Conservation (phyloP, 1,139 yeast genomes). For the Eremothecium coryli region DNA sequence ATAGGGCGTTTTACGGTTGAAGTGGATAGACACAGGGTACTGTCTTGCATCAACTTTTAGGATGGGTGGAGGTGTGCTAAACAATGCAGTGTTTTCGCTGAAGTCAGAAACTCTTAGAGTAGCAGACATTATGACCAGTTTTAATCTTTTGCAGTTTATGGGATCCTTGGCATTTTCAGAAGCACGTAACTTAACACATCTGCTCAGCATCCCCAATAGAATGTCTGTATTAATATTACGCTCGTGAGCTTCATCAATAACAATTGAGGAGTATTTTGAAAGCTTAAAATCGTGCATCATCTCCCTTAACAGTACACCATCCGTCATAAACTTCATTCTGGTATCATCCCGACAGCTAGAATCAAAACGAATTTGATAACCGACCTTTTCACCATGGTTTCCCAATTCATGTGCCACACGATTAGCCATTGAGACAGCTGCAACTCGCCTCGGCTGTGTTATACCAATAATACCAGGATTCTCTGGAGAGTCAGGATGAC, state of each 20-base stretch:
- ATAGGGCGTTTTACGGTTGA: slow-evolving; percentile 66
- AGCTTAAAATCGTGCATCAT: slow-evolving; percentile 80
- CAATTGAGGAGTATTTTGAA: slow-evolving; percentile 70
- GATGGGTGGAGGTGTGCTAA: slow-evolving; percentile 78
- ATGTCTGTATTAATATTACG: slow-evolving; percentile 94
- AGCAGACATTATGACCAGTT: slow-evolving; percentile 83
- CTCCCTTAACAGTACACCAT: slow-evolving; percentile 90
- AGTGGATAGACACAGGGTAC: slow-evolving; percentile 87
- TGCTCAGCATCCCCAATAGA: slow-evolving; percentile 84
- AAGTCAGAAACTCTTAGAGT: slow-evolving; percentile 90
- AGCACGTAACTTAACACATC: slow-evolving; percentile 72
- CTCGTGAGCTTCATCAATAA: slow-evolving; percentile 97
- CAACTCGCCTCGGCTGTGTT: slow-evolving; percentile 97
- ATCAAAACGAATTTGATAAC: slow-evolving; percentile 88
- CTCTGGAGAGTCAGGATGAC: slow-evolving; percentile 46
- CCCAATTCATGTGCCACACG: slow-evolving; percentile 84
- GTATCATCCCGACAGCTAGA: slow-evolving; percentile 62
- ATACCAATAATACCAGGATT: slow-evolving; percentile 91
- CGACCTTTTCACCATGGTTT: slow-evolving; percentile 65
- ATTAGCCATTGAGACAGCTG: slow-evolving; percentile 94
- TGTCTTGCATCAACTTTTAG: slow-evolving; percentile 91
- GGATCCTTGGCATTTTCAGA: slow-evolving; percentile 44
- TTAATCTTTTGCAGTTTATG: slow-evolving; percentile 45
- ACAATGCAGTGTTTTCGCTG: slow-evolving; percentile 66
- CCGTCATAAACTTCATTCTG: slow-evolving; percentile 92